Conservation (phyloP, 176 grass and related monocot genomes). For the Pharus latifolius region DNA sequence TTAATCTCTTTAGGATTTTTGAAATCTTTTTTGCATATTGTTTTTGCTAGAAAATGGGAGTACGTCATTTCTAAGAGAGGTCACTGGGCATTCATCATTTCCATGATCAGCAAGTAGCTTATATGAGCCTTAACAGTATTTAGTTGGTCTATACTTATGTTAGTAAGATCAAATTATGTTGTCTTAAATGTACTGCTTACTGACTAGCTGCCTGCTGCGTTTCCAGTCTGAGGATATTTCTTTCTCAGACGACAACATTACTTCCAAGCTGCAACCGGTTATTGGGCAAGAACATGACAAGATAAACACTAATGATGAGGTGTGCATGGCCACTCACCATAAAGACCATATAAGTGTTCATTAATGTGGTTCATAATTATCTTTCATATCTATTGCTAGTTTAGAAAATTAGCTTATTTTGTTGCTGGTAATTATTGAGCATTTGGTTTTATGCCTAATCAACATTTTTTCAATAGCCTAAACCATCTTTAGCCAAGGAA, state of each 20-base stretch:
- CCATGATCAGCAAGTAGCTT: background rate
- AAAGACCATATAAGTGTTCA: background rate
- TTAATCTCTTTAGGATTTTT: background rate
- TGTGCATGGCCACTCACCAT: background rate
- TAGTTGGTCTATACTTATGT: background rate
- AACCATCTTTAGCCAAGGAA: background rate
- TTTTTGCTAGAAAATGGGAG: background rate
- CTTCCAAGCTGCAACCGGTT: background rate
- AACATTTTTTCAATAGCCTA: background rate
- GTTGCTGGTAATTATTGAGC: background rate
- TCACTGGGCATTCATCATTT: background rate
- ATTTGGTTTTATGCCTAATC: background rate
- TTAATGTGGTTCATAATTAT: background rate
- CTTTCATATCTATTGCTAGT: background rate
- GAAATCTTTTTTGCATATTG: background rate
- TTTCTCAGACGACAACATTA: background rate
- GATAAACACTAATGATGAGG: background rate
- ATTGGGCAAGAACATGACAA: background rate
- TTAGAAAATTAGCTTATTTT: background rate
- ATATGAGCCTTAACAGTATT: background rate
- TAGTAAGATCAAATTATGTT: background rate
- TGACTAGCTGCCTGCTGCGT: background rate
- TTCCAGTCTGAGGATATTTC: background rate
- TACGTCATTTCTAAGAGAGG: background rate
- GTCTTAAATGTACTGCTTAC: background rate